phyloP scores from a whole-genome alignment of 768 basidiomycete genomes.

The Trametes cinnabarina region DNA sequence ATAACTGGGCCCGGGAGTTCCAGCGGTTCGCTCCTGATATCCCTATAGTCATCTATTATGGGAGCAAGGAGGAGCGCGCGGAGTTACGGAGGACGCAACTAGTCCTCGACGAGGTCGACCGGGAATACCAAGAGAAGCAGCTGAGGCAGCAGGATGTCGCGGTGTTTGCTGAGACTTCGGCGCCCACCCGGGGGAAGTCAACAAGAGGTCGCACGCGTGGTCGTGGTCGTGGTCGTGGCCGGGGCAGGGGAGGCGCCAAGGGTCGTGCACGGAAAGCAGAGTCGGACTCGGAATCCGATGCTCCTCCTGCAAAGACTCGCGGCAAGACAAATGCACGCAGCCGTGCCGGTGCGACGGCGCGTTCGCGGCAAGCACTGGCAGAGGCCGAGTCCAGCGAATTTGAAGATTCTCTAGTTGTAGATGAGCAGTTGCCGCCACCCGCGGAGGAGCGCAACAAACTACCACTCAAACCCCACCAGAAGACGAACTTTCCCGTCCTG shows the following conservation, averaged over 20 bases:
- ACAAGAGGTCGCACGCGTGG: neutral
- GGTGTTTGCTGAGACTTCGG: constrained; percentile 27
- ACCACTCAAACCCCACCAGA: constrained; percentile 30
- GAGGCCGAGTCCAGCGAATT: constrained; percentile 17
- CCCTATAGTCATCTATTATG: constrained; percentile 89
- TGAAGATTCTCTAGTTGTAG: constrained; percentile 12
- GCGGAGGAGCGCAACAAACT: constrained; percentile 13
- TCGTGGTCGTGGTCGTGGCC: neutral
- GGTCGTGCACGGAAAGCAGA: neutral
- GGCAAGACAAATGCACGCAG: constrained; percentile 1
- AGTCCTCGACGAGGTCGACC: constrained; percentile 30
- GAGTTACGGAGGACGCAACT: constrained; percentile 69
- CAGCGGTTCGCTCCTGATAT: constrained; percentile 79
- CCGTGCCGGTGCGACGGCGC: neutral
- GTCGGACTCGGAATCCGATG: constrained; percentile 6
- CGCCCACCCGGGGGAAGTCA: constrained; percentile 18
- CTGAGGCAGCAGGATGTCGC: constrained; percentile 18
- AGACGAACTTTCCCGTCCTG: constrained; percentile 67
- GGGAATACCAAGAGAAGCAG: constrained; percentile 24
- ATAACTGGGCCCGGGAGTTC: constrained; percentile 90
- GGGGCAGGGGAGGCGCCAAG: neutral
- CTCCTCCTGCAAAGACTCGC: neutral
- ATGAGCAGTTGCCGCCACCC: constrained; percentile 1
- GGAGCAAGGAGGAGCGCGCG: constrained; percentile 75
- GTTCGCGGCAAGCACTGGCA: neutral